Percentiles rank a stretch among this genome's conserved stretches.
Evolutionary conservation across 202 grass and related monocot genomes (phyloP).

Genomic region (Saccharum hybrid): DNA sequence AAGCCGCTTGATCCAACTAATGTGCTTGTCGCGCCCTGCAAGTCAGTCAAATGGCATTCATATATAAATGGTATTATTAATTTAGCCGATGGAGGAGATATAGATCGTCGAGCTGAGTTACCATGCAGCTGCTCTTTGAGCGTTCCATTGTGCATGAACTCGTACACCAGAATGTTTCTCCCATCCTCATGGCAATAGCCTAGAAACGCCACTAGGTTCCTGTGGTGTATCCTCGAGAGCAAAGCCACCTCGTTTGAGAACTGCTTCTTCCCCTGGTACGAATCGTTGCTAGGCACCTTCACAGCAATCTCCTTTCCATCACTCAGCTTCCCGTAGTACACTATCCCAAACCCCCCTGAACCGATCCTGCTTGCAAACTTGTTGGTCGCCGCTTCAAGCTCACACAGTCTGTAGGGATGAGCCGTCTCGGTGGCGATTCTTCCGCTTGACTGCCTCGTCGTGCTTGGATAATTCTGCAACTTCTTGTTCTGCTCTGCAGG

Average conservation of each 20-base stretch:
- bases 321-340: conserved; percentile 75
- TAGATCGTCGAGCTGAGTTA: not conserved
- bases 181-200: conserved; percentile 79
- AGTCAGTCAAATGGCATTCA: not conserved
- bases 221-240: conserved; percentile 88
- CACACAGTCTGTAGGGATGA: conserved; percentile 54
- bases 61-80: too few relatives aligned
- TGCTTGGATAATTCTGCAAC: conserved; percentile 38
- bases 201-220: conserved; percentile 77
- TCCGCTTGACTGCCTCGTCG: conserved; percentile 29
- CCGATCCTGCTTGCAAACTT: conserved; percentile 79
- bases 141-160: conserved; percentile 87
- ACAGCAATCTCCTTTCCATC: conserved; percentile 88
- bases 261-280: conserved; percentile 76
- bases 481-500: conserved; percentile 38
- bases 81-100: too few relatives aligned
- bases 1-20: conserved; percentile 73
- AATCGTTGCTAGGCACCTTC: conserved; percentile 80
- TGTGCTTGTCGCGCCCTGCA: conserved; percentile 60
- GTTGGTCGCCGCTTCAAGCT: conserved; percentile 60
- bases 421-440: conserved; percentile 57
- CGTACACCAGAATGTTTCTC: conserved; percentile 83
- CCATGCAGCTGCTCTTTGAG: conserved; percentile 88
- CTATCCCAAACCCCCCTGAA: conserved; percentile 78
- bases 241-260: conserved; percentile 79